A percentile compares a stretch with the other conserved stretches of the same genome.
phyloP scores from a whole-genome alignment of 2,329 filamentous ascomycete species.

The Monilinia laxa region DNA sequence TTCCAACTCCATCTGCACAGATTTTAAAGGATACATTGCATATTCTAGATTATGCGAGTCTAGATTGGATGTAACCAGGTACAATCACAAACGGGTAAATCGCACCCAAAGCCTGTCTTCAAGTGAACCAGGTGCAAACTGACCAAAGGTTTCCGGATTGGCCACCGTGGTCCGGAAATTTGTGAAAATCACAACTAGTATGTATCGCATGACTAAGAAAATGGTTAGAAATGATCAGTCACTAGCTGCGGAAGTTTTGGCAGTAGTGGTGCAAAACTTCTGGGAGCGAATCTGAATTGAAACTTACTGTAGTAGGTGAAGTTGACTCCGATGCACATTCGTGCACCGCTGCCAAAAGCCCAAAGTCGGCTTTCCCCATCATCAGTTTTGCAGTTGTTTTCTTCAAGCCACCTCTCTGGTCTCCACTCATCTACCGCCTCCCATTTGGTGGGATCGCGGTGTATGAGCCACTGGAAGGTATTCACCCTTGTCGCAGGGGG shows the following conservation, averaged over 20 bases:
- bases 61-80: background rate
- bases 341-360: background rate
- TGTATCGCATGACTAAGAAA: background rate
- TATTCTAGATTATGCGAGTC: background rate
- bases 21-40: background rate
- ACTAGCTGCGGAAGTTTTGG: background rate
- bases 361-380: background rate
- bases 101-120: background rate
- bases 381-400: background rate
- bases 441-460: background rate
- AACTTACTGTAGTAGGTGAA: conserved; percentile 3
- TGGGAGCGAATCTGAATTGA: background rate
- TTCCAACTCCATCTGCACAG: background rate
- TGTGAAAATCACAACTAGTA: background rate
- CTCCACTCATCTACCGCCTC: background rate
- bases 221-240: background rate
- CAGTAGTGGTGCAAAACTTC: background rate
- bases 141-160: conserved; percentile 88
- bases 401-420: background rate
- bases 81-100: background rate
- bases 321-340: background rate
- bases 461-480: background rate
- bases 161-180: conserved; percentile 41
- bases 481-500: background rate
- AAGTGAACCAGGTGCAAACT: background rate